Base-by-base conservation (phyloP, 2,329 filamentous ascomycete genomes). In the Fusarium falciforme region DNA sequence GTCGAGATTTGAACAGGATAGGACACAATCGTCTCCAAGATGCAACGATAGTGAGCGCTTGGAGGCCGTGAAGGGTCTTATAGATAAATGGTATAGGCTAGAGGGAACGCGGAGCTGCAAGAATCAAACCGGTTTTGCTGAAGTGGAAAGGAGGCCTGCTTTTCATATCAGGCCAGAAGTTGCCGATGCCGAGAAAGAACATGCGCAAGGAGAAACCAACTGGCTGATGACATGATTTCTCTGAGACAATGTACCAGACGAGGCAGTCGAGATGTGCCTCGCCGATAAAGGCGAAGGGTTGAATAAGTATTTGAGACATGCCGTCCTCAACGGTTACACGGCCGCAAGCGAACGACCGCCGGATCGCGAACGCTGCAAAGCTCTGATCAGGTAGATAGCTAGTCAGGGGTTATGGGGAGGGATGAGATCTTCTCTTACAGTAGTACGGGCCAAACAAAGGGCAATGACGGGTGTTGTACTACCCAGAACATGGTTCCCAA, bases 381-480 rank as follows among this genome's bases (percentile, higher is more conserved):
- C 55, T 64, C 64, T 55, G 57, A 59, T 55, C 65, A 71, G 55
- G 29, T 40, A 59, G 68, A 52, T 49, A 59, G 68, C 49, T 40
- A 66, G 55, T 49, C 64, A 70, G 63, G 40, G 44, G 29, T 25
- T 36, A 64, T 38, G 60, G 17, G 67, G 62, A 40, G 35, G 63
- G 64, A 68, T 78, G 75, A 78, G 74, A 82, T 79, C 68, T 79
- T 80, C 68, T 77, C 70, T 77, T 61, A 80, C 80, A 79, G 82
- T 83, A 62, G 59, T 77, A 83, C 82, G 71, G 61, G 59, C 61
- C 59, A 69, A 65, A 76, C 76, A 74, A 78, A 78, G 69, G 73
- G 71, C 73, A 72, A 79, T 82, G 82, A 83, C 79, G 82, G 83
- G 77, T 81, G 80, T 72, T 77, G 84, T 85, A 80, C 70, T 67